Percentiles rank a stretch among this genome's conserved stretches.
phyloP scores from a whole-genome alignment of 1,139 yeast species.

The Geotrichum siamense region DNA sequence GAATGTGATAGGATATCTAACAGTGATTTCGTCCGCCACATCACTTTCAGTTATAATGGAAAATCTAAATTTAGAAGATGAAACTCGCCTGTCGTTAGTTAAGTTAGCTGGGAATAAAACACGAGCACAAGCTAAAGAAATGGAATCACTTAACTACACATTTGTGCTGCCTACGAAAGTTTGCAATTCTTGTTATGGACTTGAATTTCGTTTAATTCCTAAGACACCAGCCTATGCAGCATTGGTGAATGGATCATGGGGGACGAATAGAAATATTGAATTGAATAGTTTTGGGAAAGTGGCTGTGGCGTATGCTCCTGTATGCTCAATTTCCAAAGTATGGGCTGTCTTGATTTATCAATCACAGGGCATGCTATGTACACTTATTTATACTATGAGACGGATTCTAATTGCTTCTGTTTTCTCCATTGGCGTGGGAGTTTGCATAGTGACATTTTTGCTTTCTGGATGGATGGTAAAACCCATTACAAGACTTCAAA shows the following conservation, averaged over 20 bases:
- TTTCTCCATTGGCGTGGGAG: constrained; percentile 68
- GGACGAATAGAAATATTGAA: constrained; percentile 44
- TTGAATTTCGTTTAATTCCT: constrained; percentile 18
- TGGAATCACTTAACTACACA: constrained; percentile 20
- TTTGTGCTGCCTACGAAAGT: constrained; percentile 21
- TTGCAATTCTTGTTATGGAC: constrained; percentile 20
- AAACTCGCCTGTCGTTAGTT: constrained; percentile 31
- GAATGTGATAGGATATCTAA: constrained; percentile 49
- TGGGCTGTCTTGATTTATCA: constrained; percentile 79
- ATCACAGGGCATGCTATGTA: constrained; percentile 49
- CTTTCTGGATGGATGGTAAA: constrained; percentile 80
- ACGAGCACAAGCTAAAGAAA: constrained; percentile 6
- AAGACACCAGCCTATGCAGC: constrained; percentile 27
- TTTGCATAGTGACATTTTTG: constrained; percentile 71
- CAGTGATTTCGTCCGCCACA: constrained; percentile 57
- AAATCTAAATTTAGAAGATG: constrained; percentile 37
- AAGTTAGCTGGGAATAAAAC: constrained; percentile 23
- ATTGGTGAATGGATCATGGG: constrained; percentile 38
- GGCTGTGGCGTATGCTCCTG: constrained; percentile 68
- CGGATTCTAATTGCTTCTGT: constrained; percentile 74
- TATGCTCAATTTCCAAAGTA: constrained; percentile 42
- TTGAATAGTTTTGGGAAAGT: constrained; percentile 40
- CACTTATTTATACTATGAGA: constrained; percentile 57
- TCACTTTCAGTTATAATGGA: constrained; percentile 46
- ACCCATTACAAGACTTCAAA: constrained; percentile 74